phyloP scores from a whole-genome alignment of 106 monocot species.

The Dendrobium catenatum region DNA sequence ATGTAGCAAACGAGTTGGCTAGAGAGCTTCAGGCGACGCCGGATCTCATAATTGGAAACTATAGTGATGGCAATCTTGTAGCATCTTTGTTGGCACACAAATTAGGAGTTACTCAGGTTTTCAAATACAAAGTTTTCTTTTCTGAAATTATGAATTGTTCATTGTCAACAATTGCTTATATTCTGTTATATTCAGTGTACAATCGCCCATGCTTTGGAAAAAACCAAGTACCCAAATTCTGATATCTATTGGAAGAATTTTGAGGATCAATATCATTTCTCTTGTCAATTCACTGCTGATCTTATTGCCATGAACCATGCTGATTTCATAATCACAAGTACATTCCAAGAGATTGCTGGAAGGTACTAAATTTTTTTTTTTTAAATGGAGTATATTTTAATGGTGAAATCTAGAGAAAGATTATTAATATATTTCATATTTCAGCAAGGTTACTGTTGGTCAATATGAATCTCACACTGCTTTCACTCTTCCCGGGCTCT shows the following conservation, averaged over 20 bases:
- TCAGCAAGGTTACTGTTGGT: conserved; percentile 75
- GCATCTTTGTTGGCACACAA: conserved; percentile 63
- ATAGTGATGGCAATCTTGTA: conserved; percentile 84
- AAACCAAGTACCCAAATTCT: conserved; percentile 78
- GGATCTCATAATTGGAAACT: conserved; percentile 70
- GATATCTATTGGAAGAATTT: conserved; percentile 76
- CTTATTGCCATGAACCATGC: conserved; percentile 82
- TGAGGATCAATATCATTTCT: conserved; percentile 80
- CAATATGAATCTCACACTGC: conserved; percentile 76
- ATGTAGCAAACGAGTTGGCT: conserved; percentile 61
- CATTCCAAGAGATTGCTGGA: conserved; percentile 81
- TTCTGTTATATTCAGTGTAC: conserved; percentile 45
- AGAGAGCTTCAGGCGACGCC: conserved; percentile 64
- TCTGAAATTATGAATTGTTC: neutral
- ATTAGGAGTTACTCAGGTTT: conserved; percentile 69
- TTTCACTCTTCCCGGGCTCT: conserved; percentile 70
- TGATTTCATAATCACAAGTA: conserved; percentile 82
- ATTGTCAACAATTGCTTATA: neutral
- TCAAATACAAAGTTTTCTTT: neutral
- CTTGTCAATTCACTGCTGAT: conserved; percentile 78
- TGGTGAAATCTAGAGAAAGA: neutral
- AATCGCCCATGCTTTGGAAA: conserved; percentile 77
- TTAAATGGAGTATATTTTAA: neutral
- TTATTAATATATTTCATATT: neutral
- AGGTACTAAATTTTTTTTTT: conserved; percentile 20